Evolutionary conservation across 345 rosid species (phyloP).

Genomic region (rapeseed (Brassica napus)): Da-Ae NC_063447.1:330001-330500

Average conservation of each 20-base stretch:
- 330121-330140: background rate
- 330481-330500: slow-evolving; percentile 60
- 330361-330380: slow-evolving; percentile 42
- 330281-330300: background rate
- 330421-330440: slow-evolving; percentile 69
- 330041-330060: background rate
- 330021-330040: background rate
- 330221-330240: background rate
- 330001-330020: background rate
- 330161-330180: slow-evolving; percentile 17
- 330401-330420: slow-evolving; percentile 60
- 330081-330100: background rate
- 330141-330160: background rate
- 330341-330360: slow-evolving; percentile 10
- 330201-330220: background rate
- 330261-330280: background rate
- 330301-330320: background rate
- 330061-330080: background rate
- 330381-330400: slow-evolving; percentile 49
- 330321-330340: background rate
- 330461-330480: slow-evolving; percentile 45
- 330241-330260: background rate
- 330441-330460: slow-evolving; percentile 60
- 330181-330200: background rate
- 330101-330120: background rate